A percentile compares a stretch with the other conserved stretches of the same genome.
These are phyloP conservation scores for Trypanosoma theileri DNA, from an alignment of 208 protist genomes.

Conservation along the genomic window DNA sequence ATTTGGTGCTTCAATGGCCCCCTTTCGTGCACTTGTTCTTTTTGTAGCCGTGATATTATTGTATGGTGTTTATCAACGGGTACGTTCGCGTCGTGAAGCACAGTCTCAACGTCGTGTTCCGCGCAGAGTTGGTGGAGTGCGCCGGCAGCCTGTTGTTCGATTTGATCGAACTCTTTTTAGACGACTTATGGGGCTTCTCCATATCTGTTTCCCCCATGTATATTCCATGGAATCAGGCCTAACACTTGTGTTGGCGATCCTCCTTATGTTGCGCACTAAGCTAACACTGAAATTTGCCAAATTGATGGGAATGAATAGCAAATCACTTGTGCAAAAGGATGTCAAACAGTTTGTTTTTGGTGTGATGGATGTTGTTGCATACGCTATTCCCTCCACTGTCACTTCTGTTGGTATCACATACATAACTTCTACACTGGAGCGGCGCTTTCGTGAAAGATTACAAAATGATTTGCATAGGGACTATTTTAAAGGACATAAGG, in stretches of 20 bases:
- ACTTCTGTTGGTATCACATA: conserved; percentile 66
- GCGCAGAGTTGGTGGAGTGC: background rate
- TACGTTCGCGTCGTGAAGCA: background rate
- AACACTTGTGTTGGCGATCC: conserved; percentile 35
- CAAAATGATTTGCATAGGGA: conserved; percentile 61
- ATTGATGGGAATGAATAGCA: conserved; percentile 50
- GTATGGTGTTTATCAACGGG: conserved; percentile 1
- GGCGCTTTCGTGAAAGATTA: conserved; percentile 63
- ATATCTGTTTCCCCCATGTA: conserved; percentile 60
- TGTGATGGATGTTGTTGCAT: conserved; percentile 61
- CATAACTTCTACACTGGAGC: conserved; percentile 65
- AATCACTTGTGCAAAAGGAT: conserved; percentile 61
- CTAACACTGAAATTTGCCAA: conserved; percentile 66
- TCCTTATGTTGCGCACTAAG: conserved; percentile 58
- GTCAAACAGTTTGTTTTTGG: conserved; percentile 60
- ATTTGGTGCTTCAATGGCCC: conserved; percentile 9
- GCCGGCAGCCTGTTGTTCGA: background rate
- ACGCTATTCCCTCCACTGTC: conserved; percentile 67
- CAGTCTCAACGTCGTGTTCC: background rate
- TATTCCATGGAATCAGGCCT: conserved; percentile 53
- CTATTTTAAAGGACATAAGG: conserved; percentile 58
- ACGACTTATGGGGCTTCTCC: conserved; percentile 53
- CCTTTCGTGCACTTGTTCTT: background rate
- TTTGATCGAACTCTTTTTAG: conserved; percentile 56
- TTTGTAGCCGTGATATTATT: conserved; percentile 10